These are phyloP conservation scores for Fagopyrum esculentum DNA, from an alignment of 148 eudicot species.

Conservation along the genomic window DNA sequence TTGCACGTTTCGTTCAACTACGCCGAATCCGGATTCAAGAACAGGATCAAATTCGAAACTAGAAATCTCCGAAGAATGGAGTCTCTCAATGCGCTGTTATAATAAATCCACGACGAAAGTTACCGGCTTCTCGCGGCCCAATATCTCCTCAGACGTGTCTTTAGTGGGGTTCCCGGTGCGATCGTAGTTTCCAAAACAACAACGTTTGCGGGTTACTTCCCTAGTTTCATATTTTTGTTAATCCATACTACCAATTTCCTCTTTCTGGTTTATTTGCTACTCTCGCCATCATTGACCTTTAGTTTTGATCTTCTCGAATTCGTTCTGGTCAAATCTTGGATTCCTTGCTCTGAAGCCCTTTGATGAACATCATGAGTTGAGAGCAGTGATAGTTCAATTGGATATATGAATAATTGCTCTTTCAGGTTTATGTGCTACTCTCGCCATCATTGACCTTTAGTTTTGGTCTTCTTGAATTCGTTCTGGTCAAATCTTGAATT, in stretches of 20 bases:
- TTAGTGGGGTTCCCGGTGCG: not conserved
- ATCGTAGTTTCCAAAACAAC: not conserved
- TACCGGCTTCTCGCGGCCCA: constrained; percentile 49
- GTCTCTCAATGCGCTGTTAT: constrained; percentile 47
- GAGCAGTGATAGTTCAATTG: not conserved
- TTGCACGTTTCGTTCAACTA: constrained; percentile 21
- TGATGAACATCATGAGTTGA: constrained; percentile 1
- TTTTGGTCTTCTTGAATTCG: not conserved
- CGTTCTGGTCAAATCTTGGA: too few relatives aligned
- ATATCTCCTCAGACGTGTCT: constrained; percentile 10
- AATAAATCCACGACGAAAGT: constrained; percentile 47
- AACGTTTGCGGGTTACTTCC: too few relatives aligned
- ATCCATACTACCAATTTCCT: too few relatives aligned
- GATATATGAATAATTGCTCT: not conserved
- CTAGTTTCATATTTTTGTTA: too few relatives aligned
- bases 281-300: not conserved
- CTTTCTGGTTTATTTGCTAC: not conserved
- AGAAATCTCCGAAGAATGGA: constrained; percentile 15
- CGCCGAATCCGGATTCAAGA: constrained; percentile 25
- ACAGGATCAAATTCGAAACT: constrained; percentile 18
- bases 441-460: not conserved
- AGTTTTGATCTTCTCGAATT: not conserved
- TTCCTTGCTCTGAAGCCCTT: not conserved
- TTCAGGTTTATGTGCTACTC: not conserved
- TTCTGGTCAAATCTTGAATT: too few relatives aligned